Evolutionary conservation across 148 eudicot genomes (phyloP).

Genomic region (Rhododendron henanense): DNA sequence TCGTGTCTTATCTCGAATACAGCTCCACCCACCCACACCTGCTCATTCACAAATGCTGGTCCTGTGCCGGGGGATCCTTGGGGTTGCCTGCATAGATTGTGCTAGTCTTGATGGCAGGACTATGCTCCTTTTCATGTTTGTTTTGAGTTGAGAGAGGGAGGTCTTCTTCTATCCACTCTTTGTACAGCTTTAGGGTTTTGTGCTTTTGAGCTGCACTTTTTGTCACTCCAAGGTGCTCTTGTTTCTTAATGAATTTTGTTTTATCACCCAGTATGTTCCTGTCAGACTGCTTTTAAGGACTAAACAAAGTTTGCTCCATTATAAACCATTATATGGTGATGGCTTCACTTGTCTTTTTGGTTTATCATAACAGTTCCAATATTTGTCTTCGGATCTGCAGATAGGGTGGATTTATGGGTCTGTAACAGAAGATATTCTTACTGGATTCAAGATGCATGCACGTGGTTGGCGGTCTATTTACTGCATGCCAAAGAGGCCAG

Average conservation of each 20-base stretch:
- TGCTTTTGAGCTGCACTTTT: neutral
- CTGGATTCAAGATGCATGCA: conserved; percentile 89
- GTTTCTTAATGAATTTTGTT: neutral
- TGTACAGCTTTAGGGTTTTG: neutral
- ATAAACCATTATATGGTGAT: neutral
- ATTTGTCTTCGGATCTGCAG: conserved; percentile 30
- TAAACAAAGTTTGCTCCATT: neutral
- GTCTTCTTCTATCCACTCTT: neutral
- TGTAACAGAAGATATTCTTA: conserved; percentile 89
- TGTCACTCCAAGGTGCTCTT: neutral
- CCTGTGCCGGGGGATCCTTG: neutral
- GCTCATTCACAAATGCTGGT: neutral
- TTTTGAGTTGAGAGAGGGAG: neutral
- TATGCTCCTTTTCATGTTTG: neutral
- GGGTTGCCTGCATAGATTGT: neutral
- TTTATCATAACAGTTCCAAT: neutral
- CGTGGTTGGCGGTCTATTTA: conserved; percentile 90
- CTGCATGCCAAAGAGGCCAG: conserved; percentile 77
- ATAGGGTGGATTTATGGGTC: conserved; percentile 93
- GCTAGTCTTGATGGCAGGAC: neutral
- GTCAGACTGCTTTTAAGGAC: neutral
- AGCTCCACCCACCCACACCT: neutral
- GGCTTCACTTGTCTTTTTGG: neutral
- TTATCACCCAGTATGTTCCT: neutral
- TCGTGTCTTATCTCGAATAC: neutral